Evolutionary conservation across 2,329 filamentous ascomycete genomes (phyloP).

Genomic region (Pseudogymnoascus pannorum): DNA sequence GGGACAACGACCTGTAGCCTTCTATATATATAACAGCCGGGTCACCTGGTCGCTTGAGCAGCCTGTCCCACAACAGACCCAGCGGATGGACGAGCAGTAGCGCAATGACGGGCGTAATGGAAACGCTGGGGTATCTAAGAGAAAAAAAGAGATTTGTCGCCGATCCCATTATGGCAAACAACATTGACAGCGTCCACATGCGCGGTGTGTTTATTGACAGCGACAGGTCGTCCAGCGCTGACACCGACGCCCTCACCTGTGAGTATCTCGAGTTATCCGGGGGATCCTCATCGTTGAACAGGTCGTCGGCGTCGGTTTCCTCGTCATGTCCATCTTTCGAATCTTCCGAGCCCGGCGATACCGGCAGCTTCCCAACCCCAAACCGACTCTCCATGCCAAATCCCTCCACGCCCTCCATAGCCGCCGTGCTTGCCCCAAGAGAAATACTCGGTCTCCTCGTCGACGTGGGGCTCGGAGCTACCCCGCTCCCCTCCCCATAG

Average conservation of each 20-base stretch:
- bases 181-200: constrained; percentile 75
- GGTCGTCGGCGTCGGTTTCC: constrained; percentile 26
- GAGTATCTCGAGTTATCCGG: constrained; percentile 69
- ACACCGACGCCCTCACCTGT: constrained; percentile 72
- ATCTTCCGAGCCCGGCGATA: constrained; percentile 30
- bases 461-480: constrained; percentile 13
- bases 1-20: constrained; percentile 30
- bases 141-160: constrained; percentile 86
- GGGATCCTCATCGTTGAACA: constrained; percentile 42
- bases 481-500: neutral
- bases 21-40: constrained; percentile 49
- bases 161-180: constrained; percentile 75
- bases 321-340: constrained; percentile 28
- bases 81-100: constrained; percentile 78
- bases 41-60: constrained; percentile 54
- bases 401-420: constrained; percentile 18
- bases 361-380: constrained; percentile 19
- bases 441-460: constrained; percentile 6
- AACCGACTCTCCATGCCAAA: constrained; percentile 20
- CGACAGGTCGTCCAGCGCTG: constrained; percentile 64
- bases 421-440: constrained; percentile 6
- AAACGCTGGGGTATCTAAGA: constrained; percentile 81
- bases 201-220: constrained; percentile 82
- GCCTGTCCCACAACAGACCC: constrained; percentile 69
- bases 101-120: constrained; percentile 82